Conservation (phyloP, 2,329 filamentous ascomycete species). For the Biscogniauxia sp. region DNA sequence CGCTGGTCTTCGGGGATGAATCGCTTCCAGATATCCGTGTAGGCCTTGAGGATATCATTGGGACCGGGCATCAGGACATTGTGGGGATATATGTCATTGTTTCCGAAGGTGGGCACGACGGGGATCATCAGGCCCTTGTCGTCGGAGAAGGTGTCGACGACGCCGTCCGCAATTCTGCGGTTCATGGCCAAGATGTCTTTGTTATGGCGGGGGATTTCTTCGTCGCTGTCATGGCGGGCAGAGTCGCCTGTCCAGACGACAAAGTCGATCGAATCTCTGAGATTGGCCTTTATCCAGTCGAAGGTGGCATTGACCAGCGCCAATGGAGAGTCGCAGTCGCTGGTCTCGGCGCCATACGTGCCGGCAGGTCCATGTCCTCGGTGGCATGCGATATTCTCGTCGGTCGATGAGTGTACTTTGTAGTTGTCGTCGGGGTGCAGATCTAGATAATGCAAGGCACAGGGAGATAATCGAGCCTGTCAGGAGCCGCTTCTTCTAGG, state of each 20-base stretch:
- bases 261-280: slow-evolving; percentile 81
- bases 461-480: slow-evolving; percentile 4
- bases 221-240: slow-evolving; percentile 85
- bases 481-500: neutral
- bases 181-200: slow-evolving; percentile 79
- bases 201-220: slow-evolving; percentile 70
- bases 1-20: slow-evolving; percentile 93
- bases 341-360: slow-evolving; percentile 78
- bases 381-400: slow-evolving; percentile 72
- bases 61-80: slow-evolving; percentile 87
- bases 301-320: slow-evolving; percentile 85
- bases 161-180: slow-evolving; percentile 69
- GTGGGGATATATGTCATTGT: slow-evolving; percentile 96
- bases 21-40: slow-evolving; percentile 73
- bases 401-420: slow-evolving; percentile 71
- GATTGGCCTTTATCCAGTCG: slow-evolving; percentile 76
- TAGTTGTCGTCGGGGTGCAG: slow-evolving; percentile 91
- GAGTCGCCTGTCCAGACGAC: slow-evolving; percentile 92
- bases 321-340: slow-evolving; percentile 83
- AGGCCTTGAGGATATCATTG: slow-evolving; percentile 79
- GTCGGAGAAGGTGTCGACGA: slow-evolving; percentile 69
- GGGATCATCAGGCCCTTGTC: slow-evolving; percentile 66
- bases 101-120: slow-evolving; percentile 86
- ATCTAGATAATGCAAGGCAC: slow-evolving; percentile 52
- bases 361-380: slow-evolving; percentile 74